Evolutionary conservation across 345 rosid species (phyloP).

Genomic region (Iberis pinnata): DNA sequence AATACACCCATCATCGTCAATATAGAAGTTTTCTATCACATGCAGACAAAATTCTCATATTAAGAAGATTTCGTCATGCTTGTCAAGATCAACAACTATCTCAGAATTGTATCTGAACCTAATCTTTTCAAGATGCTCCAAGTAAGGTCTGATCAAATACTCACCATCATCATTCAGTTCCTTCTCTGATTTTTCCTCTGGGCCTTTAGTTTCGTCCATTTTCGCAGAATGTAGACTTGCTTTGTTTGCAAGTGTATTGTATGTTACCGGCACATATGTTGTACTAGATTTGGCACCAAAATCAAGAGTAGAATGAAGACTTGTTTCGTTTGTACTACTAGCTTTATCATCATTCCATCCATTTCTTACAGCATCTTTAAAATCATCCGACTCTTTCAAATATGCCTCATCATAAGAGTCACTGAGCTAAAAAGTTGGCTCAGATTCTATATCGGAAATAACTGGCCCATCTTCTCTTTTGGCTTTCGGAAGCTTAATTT

Average conservation of each 20-base stretch:
- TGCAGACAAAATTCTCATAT: constrained; percentile 86
- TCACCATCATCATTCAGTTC: constrained; percentile 94
- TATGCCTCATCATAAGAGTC: constrained; percentile 59
- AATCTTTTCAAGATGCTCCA: constrained; percentile 92
- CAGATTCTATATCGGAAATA: constrained; percentile 66
- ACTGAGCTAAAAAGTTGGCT: constrained; percentile 49
- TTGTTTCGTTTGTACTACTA: constrained; percentile 85
- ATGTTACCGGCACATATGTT: constrained; percentile 62
- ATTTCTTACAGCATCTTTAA: constrained; percentile 56
- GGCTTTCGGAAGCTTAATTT: constrained; percentile 47
- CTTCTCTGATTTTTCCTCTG: constrained; percentile 72
- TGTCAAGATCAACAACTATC: constrained; percentile 93
- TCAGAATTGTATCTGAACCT: constrained; percentile 91
- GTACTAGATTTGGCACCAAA: constrained; percentile 80
- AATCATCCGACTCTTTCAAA: constrained; percentile 46
- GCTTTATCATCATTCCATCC: constrained; percentile 83
- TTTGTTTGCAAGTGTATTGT: constrained; percentile 59
- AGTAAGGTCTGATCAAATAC: constrained; percentile 89
- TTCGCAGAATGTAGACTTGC: constrained; percentile 60
- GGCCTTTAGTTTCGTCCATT: constrained; percentile 50
- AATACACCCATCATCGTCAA: constrained; percentile 72
- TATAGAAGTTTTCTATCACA: constrained; percentile 88
- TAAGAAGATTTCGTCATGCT: constrained; percentile 93
- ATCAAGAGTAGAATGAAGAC: constrained; percentile 96
- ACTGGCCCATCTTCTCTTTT: constrained; percentile 49